phyloP scores from a whole-genome alignment of 2,329 filamentous ascomycete species.

The Ceratocystis papillata region DNA sequence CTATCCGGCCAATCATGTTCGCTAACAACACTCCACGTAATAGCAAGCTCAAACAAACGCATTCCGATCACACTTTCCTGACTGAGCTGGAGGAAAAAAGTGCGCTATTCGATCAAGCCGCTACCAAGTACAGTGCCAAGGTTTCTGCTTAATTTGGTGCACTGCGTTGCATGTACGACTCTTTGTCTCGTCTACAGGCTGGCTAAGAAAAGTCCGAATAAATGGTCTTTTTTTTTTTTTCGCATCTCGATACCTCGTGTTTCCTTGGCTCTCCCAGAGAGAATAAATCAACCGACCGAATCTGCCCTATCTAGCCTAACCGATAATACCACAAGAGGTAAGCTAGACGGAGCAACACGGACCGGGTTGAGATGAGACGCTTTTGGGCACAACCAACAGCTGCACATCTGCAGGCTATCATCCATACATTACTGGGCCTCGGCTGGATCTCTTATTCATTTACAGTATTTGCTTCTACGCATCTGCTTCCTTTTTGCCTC shows the following conservation, averaged over 20 bases:
- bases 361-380: not conserved
- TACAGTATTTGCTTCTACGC: not conserved
- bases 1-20: no score
- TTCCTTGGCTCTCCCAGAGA: not conserved
- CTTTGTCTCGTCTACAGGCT: not conserved
- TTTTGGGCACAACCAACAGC: not conserved
- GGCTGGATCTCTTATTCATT: not conserved
- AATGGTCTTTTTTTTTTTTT: not conserved
- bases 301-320: not conserved
- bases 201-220: not conserved
- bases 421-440: not conserved
- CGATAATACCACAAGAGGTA: not conserved
- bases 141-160: slow-evolving; percentile 34
- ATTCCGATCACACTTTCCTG: slow-evolving; percentile 60
- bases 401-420: no score
- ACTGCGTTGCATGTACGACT: not conserved
- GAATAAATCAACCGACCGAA: not conserved
- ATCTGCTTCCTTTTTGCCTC: not conserved
- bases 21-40: slow-evolving; percentile 27
- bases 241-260: not conserved
- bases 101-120: slow-evolving; percentile 74
- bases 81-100: slow-evolving; percentile 73
- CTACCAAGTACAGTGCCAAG: slow-evolving; percentile 77
- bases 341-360: not conserved
- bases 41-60: slow-evolving; percentile 46